Evolutionary conservation across 441 rosid species (phyloP).

Genomic region (Daphne laureola): DNA sequence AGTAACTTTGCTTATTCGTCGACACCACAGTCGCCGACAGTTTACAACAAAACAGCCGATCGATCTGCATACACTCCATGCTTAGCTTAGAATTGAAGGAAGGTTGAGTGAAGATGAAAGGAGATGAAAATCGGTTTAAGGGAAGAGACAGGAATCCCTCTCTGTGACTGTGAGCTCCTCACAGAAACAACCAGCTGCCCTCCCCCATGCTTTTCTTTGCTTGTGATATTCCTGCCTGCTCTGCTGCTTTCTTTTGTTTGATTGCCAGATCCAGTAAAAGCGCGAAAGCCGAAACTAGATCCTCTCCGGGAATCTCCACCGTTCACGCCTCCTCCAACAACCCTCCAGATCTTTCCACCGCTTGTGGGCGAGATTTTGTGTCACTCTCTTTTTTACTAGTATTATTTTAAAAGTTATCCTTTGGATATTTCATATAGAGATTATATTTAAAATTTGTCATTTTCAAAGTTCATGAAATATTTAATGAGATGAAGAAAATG

Average conservation of each 20-base stretch:
- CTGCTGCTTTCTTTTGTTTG: background rate
- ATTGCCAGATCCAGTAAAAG: slow-evolving; percentile 19
- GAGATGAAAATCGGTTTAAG: slow-evolving; percentile 7
- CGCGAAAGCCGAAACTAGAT: slow-evolving; percentile 20
- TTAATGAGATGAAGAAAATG: no score
- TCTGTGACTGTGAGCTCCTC: background rate
- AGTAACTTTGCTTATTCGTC: slow-evolving; percentile 4
- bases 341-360: no score
- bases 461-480: no score
- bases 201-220: background rate
- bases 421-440: no score
- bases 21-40: slow-evolving; percentile 6
- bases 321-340: background rate
- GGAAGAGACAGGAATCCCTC: slow-evolving; percentile 6
- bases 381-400: no score
- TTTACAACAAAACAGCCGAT: slow-evolving; percentile 14
- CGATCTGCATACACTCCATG: slow-evolving; percentile 41
- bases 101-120: slow-evolving; percentile 5
- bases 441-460: no score
- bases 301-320: background rate
- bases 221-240: no score
- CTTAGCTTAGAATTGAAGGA: no score
- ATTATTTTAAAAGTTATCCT: no score
- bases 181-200: background rate
- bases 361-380: no score